Conservation (phyloP, 176 grass and related monocot species). For the Puya raimondii region DNA sequence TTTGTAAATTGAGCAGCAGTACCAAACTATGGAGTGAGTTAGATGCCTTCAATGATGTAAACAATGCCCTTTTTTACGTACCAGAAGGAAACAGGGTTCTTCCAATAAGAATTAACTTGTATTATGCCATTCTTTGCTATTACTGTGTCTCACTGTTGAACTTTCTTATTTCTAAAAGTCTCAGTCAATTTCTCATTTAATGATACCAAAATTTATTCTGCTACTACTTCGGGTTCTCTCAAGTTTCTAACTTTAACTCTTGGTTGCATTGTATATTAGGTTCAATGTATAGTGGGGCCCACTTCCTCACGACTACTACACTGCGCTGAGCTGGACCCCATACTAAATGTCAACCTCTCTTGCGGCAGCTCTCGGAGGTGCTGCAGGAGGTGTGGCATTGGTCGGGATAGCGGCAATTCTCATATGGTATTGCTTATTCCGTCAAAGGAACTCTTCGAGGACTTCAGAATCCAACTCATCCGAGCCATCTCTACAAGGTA, state of each 20-base stretch:
- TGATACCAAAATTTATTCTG: background rate
- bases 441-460: slow-evolving; percentile 32
- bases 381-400: slow-evolving; percentile 63
- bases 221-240: background rate
- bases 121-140: too few species aligned
- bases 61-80: too few species aligned
- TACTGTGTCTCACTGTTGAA: too few species aligned
- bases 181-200: background rate
- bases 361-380: slow-evolving; percentile 67
- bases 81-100: too few species aligned
- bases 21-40: too few species aligned
- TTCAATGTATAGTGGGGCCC: slow-evolving; percentile 22
- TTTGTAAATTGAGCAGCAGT: too few species aligned
- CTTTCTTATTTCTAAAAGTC: too few species aligned
- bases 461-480: slow-evolving; percentile 80
- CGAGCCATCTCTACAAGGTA: slow-evolving; percentile 60
- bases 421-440: slow-evolving; percentile 31
- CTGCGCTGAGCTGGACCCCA: slow-evolving; percentile 34
- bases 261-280: slow-evolving; percentile 7
- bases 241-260: slow-evolving; percentile 10
- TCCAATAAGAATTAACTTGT: too few species aligned
- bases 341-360: slow-evolving; percentile 83
- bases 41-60: too few species aligned
- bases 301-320: slow-evolving; percentile 7
- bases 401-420: slow-evolving; percentile 32